phyloP scores from a whole-genome alignment of 2,329 filamentous ascomycete species.

The Monosporascus sp. region DNA sequence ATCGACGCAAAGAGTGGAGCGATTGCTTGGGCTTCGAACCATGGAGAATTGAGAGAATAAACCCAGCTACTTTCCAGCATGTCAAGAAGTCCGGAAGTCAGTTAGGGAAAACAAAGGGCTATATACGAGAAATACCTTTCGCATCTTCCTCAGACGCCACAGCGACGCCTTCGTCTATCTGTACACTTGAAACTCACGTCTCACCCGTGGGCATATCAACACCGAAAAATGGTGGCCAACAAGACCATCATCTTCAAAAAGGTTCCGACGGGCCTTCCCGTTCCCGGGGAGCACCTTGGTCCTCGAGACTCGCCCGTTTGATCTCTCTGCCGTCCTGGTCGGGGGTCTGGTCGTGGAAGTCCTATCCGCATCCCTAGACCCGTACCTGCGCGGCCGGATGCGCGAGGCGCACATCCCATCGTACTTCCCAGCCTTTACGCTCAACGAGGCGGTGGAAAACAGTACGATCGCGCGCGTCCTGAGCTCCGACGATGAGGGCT shows the following conservation, averaged over 20 bases:
- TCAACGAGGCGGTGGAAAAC: slow-evolving; percentile 57
- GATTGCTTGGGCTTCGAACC: too few relatives aligned
- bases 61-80: too few relatives aligned
- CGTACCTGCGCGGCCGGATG: slow-evolving; percentile 68
- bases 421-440: slow-evolving; percentile 54
- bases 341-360: slow-evolving; percentile 59
- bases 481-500: slow-evolving; percentile 55
- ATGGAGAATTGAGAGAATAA: too few relatives aligned
- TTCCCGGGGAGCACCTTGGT: slow-evolving; percentile 60
- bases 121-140: too few relatives aligned
- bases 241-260: slow-evolving; percentile 63
- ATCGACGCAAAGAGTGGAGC: too few relatives aligned
- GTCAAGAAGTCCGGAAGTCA: too few relatives aligned
- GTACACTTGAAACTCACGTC: too few relatives aligned
- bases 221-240: slow-evolving; percentile 45
- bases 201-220: too few relatives aligned
- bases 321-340: slow-evolving; percentile 49
- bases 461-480: slow-evolving; percentile 55
- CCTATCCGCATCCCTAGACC: slow-evolving; percentile 65
- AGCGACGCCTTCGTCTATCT: too few relatives aligned
- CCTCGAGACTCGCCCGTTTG: slow-evolving; percentile 56
- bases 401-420: slow-evolving; percentile 50
- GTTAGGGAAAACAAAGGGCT: too few relatives aligned
- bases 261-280: slow-evolving; percentile 55
- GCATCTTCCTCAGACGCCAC: too few relatives aligned